Evolutionary conservation across 768 basidiomycete genomes (phyloP).

Genomic region (Chlorophyllum brunneum): DNA sequence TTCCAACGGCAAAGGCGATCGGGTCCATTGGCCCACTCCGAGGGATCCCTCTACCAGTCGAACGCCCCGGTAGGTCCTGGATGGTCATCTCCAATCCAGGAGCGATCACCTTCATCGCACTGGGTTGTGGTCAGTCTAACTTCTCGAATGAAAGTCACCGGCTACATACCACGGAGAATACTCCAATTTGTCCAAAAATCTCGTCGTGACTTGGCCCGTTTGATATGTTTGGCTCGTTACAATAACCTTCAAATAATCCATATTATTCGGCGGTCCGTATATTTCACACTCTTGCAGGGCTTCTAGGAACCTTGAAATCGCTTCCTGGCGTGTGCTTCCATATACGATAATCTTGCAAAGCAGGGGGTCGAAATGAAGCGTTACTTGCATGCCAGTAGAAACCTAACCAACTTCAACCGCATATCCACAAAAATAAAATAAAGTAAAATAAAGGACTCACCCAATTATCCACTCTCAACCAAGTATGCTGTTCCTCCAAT

Average conservation of each 20-base stretch:
- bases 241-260: conserved; percentile 46
- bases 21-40: conserved; percentile 63
- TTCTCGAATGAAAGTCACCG: not conserved
- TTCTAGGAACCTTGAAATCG: conserved; percentile 35
- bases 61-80: conserved; percentile 55
- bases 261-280: conserved; percentile 58
- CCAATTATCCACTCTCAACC: conserved; percentile 63
- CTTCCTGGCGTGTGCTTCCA: conserved; percentile 41
- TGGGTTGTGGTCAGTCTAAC: conserved; percentile 15
- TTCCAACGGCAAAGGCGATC: conserved; percentile 51
- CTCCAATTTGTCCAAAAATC: conserved; percentile 40
- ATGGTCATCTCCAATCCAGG: conserved; percentile 54
- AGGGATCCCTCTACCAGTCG: conserved; percentile 55
- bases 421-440: no score
- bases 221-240: conserved; percentile 34
- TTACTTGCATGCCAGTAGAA: conserved; percentile 46
- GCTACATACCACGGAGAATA: conserved; percentile 36
- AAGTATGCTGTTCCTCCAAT: conserved; percentile 31
- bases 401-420: conserved; percentile 24
- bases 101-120: conserved; percentile 49
- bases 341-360: conserved; percentile 58
- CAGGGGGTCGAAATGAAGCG: conserved; percentile 54
- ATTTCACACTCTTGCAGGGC: conserved; percentile 40
- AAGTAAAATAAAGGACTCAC: no score
- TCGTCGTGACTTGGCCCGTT: conserved; percentile 43